Percentiles rank a stretch among this genome's conserved stretches.
Conservation (phyloP, 371 early-diverging fungal species). For the Choanephora cucurbitarum region DNA sequence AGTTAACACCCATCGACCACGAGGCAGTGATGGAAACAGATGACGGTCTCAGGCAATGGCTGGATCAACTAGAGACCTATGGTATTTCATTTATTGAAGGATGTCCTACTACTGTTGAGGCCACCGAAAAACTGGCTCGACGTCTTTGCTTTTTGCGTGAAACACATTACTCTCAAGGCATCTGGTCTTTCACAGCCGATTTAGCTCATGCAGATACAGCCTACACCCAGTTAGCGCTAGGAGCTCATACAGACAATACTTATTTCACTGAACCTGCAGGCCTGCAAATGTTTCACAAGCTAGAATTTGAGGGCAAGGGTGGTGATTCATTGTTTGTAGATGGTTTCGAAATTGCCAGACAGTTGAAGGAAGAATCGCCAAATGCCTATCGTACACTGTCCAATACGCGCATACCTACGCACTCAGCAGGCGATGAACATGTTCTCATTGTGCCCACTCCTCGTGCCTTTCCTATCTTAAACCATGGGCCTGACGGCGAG, state of each 20-base stretch:
- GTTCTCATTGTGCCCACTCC: conserved; percentile 72
- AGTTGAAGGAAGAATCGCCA: conserved; percentile 61
- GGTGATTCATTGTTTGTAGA: conserved; percentile 86
- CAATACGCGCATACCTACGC: conserved; percentile 61
- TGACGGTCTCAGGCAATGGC: conserved; percentile 74
- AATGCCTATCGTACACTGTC: conserved; percentile 70
- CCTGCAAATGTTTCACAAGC: conserved; percentile 86
- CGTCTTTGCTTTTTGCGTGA: conserved; percentile 79
- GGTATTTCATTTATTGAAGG: conserved; percentile 82
- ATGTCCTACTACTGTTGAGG: conserved; percentile 69
- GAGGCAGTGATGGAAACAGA: conserved; percentile 70
- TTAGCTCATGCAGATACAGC: conserved; percentile 88
- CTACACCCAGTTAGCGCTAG: conserved; percentile 77
- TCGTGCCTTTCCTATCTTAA: conserved; percentile 66
- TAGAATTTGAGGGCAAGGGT: conserved; percentile 74
- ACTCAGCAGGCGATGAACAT: conserved; percentile 82
- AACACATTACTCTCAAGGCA: conserved; percentile 78
- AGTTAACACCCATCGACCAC: conserved; percentile 54
- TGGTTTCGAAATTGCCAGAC: conserved; percentile 74
- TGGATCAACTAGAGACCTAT: conserved; percentile 69
- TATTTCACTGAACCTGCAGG: conserved; percentile 91
- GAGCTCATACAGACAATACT: conserved; percentile 90
- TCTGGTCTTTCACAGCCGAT: conserved; percentile 86
- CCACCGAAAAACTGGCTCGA: conserved; percentile 67
- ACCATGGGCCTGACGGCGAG: conserved; percentile 58